Evolutionary conservation across 2,329 filamentous ascomycete genomes (phyloP), one percentile per base, ranked within the genome.

Genomic region (Dothistroma pini): DNA sequence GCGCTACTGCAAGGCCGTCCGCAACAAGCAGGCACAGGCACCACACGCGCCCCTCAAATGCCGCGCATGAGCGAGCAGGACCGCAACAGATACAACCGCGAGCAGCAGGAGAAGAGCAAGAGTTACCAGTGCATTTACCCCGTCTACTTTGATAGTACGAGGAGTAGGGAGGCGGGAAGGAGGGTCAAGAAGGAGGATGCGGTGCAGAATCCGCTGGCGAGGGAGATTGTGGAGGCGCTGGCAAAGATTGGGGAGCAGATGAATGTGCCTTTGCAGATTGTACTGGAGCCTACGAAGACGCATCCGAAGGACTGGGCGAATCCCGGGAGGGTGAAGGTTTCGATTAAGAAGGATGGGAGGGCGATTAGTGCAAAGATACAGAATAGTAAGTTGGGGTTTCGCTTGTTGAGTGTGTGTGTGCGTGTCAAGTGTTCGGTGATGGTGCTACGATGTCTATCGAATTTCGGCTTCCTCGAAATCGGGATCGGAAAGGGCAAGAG

Each of bases 251-350:
- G 68, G 10, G 61, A 63, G 10, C 58, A 54, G 54, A 50, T 63
- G 22, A 60, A 62, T 19, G 61, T 69, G 11, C 64, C 60, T 84
- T 88, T 32, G 91, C 83, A 85, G 63, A 87, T 89, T 49, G 86
- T 95, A 8, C 89, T 97, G 75, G 95, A 99, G 79, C 91, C 93
- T 0, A 89, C 89, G 73, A 96, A 96, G 81, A 84, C 87, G 63
- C 95, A 99, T 77, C 95, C 95, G 7, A 93, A 95, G 78, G 95
- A 99, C 80, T 99, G 95, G 95, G 88, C 89, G 59, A 99, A 99
- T 79, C 95, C 95, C 12, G 95, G 95, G 3, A 84, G 95, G 61
- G 90, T 97, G 65, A 87, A 90, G 69, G 86, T 97, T 54, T 79
- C 88, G 71, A 79, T 97, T 59, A 88, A 86, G 75, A 86, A 83